These are phyloP conservation scores for Naganishia antarctica DNA, from an alignment of 768 basidiomycete genomes.

Conservation along the genomic window DNA sequence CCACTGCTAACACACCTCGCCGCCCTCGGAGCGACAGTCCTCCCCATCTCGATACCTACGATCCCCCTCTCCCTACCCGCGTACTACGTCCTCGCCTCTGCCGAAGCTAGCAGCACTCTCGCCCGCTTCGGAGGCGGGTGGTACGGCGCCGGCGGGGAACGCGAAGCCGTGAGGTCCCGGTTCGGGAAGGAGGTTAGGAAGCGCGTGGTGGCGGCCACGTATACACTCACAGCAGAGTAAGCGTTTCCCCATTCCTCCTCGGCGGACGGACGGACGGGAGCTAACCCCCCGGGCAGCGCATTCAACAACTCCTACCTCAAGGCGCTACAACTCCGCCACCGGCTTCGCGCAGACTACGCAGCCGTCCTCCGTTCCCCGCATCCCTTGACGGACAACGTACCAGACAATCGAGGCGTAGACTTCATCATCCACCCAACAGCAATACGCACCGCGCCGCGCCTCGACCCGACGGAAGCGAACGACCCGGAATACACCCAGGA, in stretches of 20 bases:
- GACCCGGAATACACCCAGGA: constrained; percentile 75
- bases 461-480: constrained; percentile 51
- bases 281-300: constrained; percentile 56
- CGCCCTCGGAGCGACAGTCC: constrained; percentile 61
- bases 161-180: constrained; percentile 52
- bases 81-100: constrained; percentile 92
- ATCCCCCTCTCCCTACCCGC: constrained; percentile 74
- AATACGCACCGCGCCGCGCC: constrained; percentile 71
- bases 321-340: constrained; percentile 72
- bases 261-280: not conserved
- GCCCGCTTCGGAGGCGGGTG: constrained; percentile 83
- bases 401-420: constrained; percentile 57
- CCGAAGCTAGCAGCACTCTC: constrained; percentile 88
- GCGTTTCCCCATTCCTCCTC: not conserved
- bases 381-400: constrained; percentile 41
- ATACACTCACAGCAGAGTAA: constrained; percentile 85
- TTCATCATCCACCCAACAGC: constrained; percentile 80
- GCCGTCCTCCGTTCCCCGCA: constrained; percentile 62
- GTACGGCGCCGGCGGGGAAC: constrained; percentile 55
- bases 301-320: constrained; percentile 96
- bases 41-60: constrained; percentile 68
- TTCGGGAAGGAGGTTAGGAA: constrained; percentile 83
- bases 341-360: constrained; percentile 70
- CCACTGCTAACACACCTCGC: constrained; percentile 53
- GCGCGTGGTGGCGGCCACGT: constrained; percentile 81